Conservation (phyloP, 2,329 filamentous ascomycete species). For the Arachnomyces sp. region DNA sequence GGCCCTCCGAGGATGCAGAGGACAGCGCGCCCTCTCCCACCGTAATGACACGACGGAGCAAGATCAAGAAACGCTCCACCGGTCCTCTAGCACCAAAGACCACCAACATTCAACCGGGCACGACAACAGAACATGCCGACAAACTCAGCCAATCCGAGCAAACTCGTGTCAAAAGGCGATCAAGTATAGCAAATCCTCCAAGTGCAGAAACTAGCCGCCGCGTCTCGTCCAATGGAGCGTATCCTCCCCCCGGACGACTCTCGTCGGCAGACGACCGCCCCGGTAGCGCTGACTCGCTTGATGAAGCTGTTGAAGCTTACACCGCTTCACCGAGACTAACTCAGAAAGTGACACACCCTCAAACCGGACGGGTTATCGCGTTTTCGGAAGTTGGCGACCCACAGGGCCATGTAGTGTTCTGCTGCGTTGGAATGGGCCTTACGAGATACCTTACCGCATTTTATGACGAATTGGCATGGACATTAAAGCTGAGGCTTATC, state of each 20-base stretch:
- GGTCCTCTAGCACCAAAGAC: constrained; percentile 22
- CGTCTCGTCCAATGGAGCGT: constrained; percentile 26
- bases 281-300: constrained; percentile 74
- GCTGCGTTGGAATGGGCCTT: constrained; percentile 95
- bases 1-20: constrained; percentile 27
- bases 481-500: constrained; percentile 79
- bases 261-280: constrained; percentile 61
- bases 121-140: constrained; percentile 14
- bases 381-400: constrained; percentile 96
- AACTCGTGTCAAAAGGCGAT: constrained; percentile 19
- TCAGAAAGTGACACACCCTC: constrained; percentile 78
- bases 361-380: constrained; percentile 78
- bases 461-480: constrained; percentile 88
- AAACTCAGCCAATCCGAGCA: constrained; percentile 22
- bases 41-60: constrained; percentile 51
- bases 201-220: constrained; percentile 26
- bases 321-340: constrained; percentile 74
- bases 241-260: constrained; percentile 31
- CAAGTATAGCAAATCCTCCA: constrained; percentile 21
- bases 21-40: constrained; percentile 64
- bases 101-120: constrained; percentile 18
- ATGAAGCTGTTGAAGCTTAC: constrained; percentile 79
- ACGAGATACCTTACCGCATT: constrained; percentile 95
- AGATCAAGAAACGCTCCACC: constrained; percentile 22
- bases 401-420: constrained; percentile 84